Percentiles rank a stretch among this genome's conserved stretches.
phyloP scores from a whole-genome alignment of 306 rosid genomes.

The Vachellia collinsii region DNA sequence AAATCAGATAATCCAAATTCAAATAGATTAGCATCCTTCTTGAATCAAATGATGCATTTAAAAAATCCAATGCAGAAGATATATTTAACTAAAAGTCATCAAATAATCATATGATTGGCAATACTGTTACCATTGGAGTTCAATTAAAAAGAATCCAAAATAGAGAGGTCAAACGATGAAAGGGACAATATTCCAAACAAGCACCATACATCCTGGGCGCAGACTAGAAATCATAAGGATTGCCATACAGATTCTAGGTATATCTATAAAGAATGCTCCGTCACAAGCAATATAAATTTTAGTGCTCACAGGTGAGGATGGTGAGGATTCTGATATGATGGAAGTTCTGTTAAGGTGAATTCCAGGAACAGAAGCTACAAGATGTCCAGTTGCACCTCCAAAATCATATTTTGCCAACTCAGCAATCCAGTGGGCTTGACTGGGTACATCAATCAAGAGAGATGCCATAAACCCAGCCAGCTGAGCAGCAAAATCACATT shows the following conservation, averaged over 20 bases:
- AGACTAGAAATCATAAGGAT: slow-evolving; percentile 23
- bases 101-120: slow-evolving; percentile 29
- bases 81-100: slow-evolving; percentile 18
- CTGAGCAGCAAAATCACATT: slow-evolving; percentile 73
- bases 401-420: slow-evolving; percentile 79
- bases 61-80: slow-evolving; percentile 31
- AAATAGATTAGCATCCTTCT: slow-evolving; percentile 40
- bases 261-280: slow-evolving; percentile 3
- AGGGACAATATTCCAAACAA: slow-evolving; percentile 8
- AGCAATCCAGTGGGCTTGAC: slow-evolving; percentile 72
- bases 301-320: slow-evolving; percentile 45
- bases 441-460: slow-evolving; percentile 69
- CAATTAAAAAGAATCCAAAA: slow-evolving; percentile 1
- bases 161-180: not conserved
- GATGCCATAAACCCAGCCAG: slow-evolving; percentile 88
- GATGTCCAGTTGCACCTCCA: slow-evolving; percentile 68
- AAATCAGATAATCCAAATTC: slow-evolving; percentile 40
- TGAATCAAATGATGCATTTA: slow-evolving; percentile 38
- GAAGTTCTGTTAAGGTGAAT: slow-evolving; percentile 60
- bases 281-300: slow-evolving; percentile 22
- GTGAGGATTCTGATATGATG: slow-evolving; percentile 42
- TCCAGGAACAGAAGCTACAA: slow-evolving; percentile 80
- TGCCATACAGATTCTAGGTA: slow-evolving; percentile 20
- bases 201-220: slow-evolving; percentile 22
- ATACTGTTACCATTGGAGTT: slow-evolving; percentile 15